These are phyloP conservation scores for Phytopythium cucurbitacearum DNA, from an alignment of 352 stramenopile genomes.

Conservation along the genomic window DNA sequence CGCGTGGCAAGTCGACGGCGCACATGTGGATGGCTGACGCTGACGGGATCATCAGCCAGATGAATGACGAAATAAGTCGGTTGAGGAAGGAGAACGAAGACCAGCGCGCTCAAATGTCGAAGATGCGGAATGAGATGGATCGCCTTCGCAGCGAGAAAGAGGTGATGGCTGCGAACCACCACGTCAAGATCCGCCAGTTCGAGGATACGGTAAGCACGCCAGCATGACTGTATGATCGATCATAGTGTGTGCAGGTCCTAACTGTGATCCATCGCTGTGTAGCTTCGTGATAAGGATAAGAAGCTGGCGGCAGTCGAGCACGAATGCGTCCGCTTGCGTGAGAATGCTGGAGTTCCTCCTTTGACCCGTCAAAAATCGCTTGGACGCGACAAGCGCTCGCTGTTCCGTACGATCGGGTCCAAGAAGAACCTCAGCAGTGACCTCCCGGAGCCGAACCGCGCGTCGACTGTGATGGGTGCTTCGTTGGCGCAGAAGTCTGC, in stretches of 20 bases:
- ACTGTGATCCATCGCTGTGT: slow-evolving; percentile 9
- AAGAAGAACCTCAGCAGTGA: slow-evolving; percentile 59
- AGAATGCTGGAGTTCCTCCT: slow-evolving; percentile 27
- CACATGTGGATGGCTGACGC: slow-evolving; percentile 85
- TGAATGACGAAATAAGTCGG: slow-evolving; percentile 68
- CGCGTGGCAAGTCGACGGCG: slow-evolving; percentile 55
- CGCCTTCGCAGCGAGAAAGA: slow-evolving; percentile 79
- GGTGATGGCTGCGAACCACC: slow-evolving; percentile 62
- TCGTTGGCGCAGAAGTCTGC: slow-evolving; percentile 68
- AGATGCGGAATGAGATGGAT: slow-evolving; percentile 63
- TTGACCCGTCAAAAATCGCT: slow-evolving; percentile 30
- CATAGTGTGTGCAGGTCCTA: neutral
- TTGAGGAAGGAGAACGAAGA: slow-evolving; percentile 79
- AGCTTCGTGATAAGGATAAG: slow-evolving; percentile 84
- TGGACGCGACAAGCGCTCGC: slow-evolving; percentile 42
- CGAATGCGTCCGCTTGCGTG: slow-evolving; percentile 65
- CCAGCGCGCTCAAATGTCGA: slow-evolving; percentile 33
- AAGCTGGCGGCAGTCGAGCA: slow-evolving; percentile 68
- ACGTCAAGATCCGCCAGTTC: slow-evolving; percentile 80
- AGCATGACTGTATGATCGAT: neutral
- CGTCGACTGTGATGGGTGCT: slow-evolving; percentile 46
- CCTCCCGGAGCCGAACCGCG: slow-evolving; percentile 24
- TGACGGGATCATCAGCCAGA: slow-evolving; percentile 74
- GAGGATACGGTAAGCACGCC: slow-evolving; percentile 42
- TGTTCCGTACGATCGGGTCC: slow-evolving; percentile 69